Evolutionary conservation across 805 yeast species (phyloP), one percentile per base, ranked within the genome.

Genomic region (Candida montana): DNA sequence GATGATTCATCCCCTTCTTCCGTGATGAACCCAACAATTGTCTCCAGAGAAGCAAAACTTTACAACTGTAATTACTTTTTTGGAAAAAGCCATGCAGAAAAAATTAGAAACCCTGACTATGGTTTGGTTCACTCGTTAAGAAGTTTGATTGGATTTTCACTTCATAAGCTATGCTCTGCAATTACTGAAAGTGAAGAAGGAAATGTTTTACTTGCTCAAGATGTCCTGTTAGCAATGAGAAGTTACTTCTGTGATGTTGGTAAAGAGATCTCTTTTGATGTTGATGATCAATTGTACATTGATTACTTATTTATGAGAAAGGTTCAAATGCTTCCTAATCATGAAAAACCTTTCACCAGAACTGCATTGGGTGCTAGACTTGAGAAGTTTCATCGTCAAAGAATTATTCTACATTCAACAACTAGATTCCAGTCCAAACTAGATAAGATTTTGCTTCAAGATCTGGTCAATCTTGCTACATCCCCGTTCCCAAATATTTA

Each of bases 171-270:
- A 5, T 74, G 69, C 41, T 52, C 61, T 8, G 73, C 71, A 48
- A 60, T 88, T 42, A 52, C 62, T 7, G 58, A 66, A 2, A 62
- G 74, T 37, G 72, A 72, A 33, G 79, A 74, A 31, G 88, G 85
- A 45, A 82, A 86, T 46, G 74, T 83, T 7, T 74, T 75, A 11
- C 57, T 83, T 6, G 73, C 81, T 55, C 77, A 77, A 46, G 75
- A 78, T 35, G 69, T 82, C 27, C 62, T 88, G 26, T 75, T 77
- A 53, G 79, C 82, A 3, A 57, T 83, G 33, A 78, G 82, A 47
- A 76, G 82, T 7, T 93, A 95, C 87, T 81, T 83, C 51, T 69
- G 83, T 20, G 93, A 88, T 55, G 82, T 83, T 20, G 95, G 95
- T 2, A 72, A 76, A 41, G 95, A 86, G 50, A 65, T 83, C 11